phyloP scores from a whole-genome alignment of 1,284 basidiomycete genomes.

The Omphalotus olearius region DNA sequence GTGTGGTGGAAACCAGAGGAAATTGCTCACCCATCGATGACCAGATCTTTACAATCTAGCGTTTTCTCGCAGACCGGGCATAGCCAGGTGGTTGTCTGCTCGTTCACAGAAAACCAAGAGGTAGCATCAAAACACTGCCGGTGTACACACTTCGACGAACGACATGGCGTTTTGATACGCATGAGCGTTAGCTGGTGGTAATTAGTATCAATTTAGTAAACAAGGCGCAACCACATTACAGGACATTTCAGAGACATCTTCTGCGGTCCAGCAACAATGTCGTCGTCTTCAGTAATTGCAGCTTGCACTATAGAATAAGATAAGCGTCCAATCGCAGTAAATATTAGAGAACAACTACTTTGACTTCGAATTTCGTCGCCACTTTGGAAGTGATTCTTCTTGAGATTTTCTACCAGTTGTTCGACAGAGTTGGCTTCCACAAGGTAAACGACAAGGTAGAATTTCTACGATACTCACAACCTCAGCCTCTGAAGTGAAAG shows the following conservation, averaged over 20 bases:
- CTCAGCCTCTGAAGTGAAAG: background rate
- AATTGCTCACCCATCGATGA: conserved; percentile 81
- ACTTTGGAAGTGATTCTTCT: conserved; percentile 60
- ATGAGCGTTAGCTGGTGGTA: conserved; percentile 78
- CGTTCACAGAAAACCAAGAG: conserved; percentile 94
- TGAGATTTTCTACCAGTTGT: conserved; percentile 63
- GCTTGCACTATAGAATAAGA: conserved; percentile 49
- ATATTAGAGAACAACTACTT: conserved; percentile 41
- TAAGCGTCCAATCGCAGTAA: conserved; percentile 6
- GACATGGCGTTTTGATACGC: conserved; percentile 82
- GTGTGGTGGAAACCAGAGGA: conserved; percentile 5
- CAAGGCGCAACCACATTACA: conserved; percentile 42
- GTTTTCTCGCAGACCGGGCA: conserved; percentile 93
- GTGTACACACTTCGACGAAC: conserved; percentile 84
- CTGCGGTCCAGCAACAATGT: conserved; percentile 83
- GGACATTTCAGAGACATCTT: conserved; percentile 91
- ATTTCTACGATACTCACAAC: conserved; percentile 54
- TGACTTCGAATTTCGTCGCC: conserved; percentile 64
- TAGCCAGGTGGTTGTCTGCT: conserved; percentile 93
- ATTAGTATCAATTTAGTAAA: background rate
- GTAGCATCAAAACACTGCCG: conserved; percentile 95
- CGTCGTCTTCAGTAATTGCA: conserved; percentile 70
- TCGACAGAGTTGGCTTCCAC: conserved; percentile 71
- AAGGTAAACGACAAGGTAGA: conserved; percentile 79
- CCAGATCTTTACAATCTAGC: conserved; percentile 77